Conservation (phyloP, 139 green algal genomes). For the Chlorella sp. region DNA sequence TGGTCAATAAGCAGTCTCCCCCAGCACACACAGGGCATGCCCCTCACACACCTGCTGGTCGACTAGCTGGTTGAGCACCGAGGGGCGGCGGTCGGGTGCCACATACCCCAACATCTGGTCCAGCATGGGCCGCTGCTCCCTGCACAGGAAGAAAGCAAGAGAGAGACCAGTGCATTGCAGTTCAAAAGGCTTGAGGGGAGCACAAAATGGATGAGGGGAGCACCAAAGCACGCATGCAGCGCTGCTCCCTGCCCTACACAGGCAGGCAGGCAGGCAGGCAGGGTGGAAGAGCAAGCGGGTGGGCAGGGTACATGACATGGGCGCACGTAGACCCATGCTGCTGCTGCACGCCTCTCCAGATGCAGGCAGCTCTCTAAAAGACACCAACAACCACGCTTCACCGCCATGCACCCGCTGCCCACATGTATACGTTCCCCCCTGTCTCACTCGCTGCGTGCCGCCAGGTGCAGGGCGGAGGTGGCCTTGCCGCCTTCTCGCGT, state of each 20-base stretch:
- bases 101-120: background rate
- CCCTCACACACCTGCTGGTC: background rate
- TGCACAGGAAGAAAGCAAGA: background rate
- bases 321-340: no score
- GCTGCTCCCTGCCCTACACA: no score
- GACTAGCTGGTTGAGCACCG: constrained; percentile 2
- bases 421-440: background rate
- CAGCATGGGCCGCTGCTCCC: constrained; percentile 3
- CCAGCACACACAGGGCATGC: no score
- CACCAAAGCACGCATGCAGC: no score
- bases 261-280: no score
- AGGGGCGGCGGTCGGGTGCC: background rate
- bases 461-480: constrained; percentile 31
- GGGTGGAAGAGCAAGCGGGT: no score
- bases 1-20: no score
- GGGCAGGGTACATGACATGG: no score
- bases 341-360: background rate
- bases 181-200: background rate
- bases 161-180: background rate
- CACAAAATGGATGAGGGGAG: no score
- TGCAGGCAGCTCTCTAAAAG: background rate
- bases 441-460: background rate
- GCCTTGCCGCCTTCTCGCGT: background rate
- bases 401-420: background rate
- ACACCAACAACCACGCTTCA: background rate